Conservation (phyloP, 345 rosid genomes). For the Clausena lansium region DNA sequence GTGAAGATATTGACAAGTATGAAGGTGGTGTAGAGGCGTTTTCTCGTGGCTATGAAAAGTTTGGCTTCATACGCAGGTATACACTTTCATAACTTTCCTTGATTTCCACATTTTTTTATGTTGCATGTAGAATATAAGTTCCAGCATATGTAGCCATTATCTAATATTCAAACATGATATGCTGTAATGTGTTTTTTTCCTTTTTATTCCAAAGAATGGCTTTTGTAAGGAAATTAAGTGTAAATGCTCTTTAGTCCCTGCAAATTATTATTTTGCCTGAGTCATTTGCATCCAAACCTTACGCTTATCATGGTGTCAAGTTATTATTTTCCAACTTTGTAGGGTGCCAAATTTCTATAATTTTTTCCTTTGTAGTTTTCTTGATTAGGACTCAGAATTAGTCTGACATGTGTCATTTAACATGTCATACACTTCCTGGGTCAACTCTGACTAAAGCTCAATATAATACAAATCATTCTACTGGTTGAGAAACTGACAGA, state of each 20-base stretch:
- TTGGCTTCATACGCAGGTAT: conserved; percentile 87
- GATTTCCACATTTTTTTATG: neutral
- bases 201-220: neutral
- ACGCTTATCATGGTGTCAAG: neutral
- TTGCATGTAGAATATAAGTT: conserved; percentile 8
- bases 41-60: conserved; percentile 89
- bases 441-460: neutral
- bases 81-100: neutral
- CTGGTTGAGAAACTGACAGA: neutral
- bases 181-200: neutral
- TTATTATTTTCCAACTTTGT: neutral
- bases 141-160: neutral
- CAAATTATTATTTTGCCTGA: neutral
- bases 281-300: conserved; percentile 3
- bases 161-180: neutral
- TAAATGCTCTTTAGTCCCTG: too few species aligned
- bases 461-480: neutral
- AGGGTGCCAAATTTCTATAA: neutral
- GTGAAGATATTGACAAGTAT: conserved; percentile 63
- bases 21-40: conserved; percentile 93
- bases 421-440: neutral
- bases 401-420: neutral
- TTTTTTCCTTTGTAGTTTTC: neutral
- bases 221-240: neutral
- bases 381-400: neutral